These are phyloP conservation scores for Globisporangium mamillatum DNA, from an alignment of 352 stramenopile species.

Conservation along the genomic window DNA sequence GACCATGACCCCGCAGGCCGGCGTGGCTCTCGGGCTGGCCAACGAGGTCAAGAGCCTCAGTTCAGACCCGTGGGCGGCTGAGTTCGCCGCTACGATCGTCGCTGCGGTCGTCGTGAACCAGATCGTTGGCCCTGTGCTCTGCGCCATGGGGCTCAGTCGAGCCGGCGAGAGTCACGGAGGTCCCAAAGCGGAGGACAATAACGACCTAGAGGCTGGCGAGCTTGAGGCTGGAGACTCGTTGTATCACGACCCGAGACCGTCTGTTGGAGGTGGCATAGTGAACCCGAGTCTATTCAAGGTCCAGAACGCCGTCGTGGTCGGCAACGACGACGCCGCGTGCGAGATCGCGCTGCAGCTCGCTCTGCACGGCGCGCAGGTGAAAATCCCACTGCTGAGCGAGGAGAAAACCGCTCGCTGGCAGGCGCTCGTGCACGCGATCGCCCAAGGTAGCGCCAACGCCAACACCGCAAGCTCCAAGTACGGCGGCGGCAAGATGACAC, in stretches of 20 bases:
- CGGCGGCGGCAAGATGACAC: background rate
- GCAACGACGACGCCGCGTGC: background rate
- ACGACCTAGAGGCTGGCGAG: background rate
- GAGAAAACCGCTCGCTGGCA: background rate
- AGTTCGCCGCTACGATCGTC: background rate
- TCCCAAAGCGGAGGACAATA: background rate
- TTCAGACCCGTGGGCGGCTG: background rate
- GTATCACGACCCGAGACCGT: background rate
- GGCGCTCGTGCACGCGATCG: background rate
- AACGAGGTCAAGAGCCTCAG: background rate
- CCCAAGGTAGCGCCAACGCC: background rate
- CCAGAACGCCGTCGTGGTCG: background rate
- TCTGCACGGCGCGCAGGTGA: background rate
- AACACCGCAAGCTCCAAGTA: background rate
- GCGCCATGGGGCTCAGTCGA: background rate
- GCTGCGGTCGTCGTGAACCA: background rate
- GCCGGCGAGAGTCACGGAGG: background rate
- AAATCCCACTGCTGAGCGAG: background rate
- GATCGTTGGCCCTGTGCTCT: background rate
- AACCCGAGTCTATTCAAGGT: background rate
- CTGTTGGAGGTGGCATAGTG: background rate
- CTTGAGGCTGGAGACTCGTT: background rate
- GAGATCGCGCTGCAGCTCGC: background rate
- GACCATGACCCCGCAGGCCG: background rate
- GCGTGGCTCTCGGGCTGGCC: background rate